Conservation (phyloP, 2,329 filamentous ascomycete genomes). For the Herpotrichia juniperi region DNA sequence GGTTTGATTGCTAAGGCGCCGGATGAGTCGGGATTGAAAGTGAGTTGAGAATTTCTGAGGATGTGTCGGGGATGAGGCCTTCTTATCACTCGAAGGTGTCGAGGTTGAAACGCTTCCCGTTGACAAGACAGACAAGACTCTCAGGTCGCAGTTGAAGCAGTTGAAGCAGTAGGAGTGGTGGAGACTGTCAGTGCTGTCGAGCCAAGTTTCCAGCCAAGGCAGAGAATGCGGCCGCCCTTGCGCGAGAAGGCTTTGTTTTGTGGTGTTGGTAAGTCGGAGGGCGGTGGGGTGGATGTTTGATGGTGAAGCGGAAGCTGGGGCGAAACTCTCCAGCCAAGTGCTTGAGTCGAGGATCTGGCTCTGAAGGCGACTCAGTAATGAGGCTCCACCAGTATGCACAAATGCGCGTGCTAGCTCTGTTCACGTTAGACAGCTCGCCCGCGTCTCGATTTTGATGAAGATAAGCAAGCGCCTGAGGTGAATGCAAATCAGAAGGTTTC, state of each 20-base stretch:
- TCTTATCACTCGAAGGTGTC: background rate
- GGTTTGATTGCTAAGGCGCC: background rate
- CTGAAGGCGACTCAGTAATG: background rate
- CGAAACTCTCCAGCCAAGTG: background rate
- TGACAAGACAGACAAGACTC: constrained; percentile 2
- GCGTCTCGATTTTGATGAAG: background rate
- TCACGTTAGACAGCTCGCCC: background rate
- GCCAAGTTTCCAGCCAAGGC: background rate
- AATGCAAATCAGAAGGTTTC: background rate
- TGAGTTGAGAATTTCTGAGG: background rate
- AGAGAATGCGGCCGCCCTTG: background rate
- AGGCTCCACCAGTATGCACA: background rate
- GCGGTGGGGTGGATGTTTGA: constrained; percentile 1
- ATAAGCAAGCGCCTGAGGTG: background rate
- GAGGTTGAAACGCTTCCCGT: constrained; percentile 1
- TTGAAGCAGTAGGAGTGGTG: no score
- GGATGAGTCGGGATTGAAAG: background rate
- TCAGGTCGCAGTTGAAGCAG: background rate
- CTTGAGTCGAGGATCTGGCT: background rate
- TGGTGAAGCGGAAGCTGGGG: background rate
- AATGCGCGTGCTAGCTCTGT: background rate
- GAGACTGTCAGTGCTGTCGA: background rate
- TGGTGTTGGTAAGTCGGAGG: background rate
- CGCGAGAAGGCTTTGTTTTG: background rate
- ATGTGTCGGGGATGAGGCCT: background rate